phyloP scores from a whole-genome alignment of 345 rosid genomes.

The Brassica nigra region DNA sequence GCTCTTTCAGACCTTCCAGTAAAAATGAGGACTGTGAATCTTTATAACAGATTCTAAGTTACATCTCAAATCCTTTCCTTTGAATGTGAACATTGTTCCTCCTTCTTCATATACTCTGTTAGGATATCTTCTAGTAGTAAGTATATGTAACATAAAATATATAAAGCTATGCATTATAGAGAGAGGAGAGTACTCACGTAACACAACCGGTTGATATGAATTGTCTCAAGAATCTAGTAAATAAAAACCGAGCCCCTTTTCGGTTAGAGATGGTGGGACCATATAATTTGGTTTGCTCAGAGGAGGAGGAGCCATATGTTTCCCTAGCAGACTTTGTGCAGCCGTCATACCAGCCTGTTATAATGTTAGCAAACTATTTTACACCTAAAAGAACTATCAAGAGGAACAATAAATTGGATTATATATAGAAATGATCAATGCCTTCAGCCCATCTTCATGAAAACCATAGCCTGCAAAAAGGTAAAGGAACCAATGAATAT shows the following conservation, averaged over 20 bases:
- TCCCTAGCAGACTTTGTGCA: constrained; percentile 59
- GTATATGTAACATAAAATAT: background rate
- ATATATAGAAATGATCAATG: constrained; percentile 16
- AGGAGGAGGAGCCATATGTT: constrained; percentile 32
- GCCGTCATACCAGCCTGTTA: constrained; percentile 62
- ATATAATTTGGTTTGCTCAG: constrained; percentile 63
- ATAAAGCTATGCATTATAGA: background rate
- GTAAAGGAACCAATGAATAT: constrained; percentile 1
- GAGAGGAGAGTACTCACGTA: constrained; percentile 49
- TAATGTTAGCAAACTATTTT: background rate
- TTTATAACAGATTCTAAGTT: constrained; percentile 45
- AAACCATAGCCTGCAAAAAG: constrained; percentile 51
- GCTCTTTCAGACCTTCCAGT: constrained; percentile 71
- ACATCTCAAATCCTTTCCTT: constrained; percentile 51
- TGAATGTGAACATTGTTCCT: constrained; percentile 60
- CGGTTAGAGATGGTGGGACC: constrained; percentile 66
- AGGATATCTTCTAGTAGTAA: background rate
- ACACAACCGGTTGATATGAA: constrained; percentile 64
- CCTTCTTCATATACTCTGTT: constrained; percentile 77
- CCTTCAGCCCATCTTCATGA: constrained; percentile 89
- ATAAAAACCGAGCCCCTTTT: constrained; percentile 65
- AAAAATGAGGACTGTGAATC: constrained; percentile 76
- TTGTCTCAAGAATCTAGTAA: constrained; percentile 64
- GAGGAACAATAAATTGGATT: background rate
- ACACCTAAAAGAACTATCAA: background rate